These are phyloP conservation scores for Mycena vulgaris DNA, from an alignment of 768 basidiomycete genomes.

Conservation along the genomic window DNA sequence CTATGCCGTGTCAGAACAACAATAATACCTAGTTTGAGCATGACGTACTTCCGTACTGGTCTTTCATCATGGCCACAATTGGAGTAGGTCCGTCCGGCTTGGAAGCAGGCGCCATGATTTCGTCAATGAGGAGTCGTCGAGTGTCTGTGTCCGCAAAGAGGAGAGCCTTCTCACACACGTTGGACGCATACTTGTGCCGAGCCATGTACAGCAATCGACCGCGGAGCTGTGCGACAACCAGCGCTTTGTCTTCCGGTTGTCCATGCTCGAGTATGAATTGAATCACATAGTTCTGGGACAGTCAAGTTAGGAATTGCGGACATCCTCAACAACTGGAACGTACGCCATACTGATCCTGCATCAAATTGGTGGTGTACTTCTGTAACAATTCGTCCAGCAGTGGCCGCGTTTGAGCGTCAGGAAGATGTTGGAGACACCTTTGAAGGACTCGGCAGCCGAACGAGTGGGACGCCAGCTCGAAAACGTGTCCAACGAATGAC, in stretches of 20 bases:
- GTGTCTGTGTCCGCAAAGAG: constrained; percentile 74
- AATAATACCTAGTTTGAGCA: not conserved
- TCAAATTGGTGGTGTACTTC: constrained; percentile 76
- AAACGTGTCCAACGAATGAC: constrained; percentile 83
- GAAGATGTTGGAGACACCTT: constrained; percentile 89
- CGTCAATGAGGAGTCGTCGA: constrained; percentile 82
- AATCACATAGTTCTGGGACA: constrained; percentile 89
- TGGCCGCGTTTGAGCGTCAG: constrained; percentile 74
- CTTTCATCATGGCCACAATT: constrained; percentile 85
- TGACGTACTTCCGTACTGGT: constrained; percentile 88
- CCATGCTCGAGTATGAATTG: constrained; percentile 94
- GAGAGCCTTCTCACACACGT: constrained; percentile 95
- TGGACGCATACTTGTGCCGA: constrained; percentile 94
- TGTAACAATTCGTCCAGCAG: constrained; percentile 87
- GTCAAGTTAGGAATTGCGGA: constrained; percentile 33
- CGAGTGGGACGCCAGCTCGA: constrained; percentile 87
- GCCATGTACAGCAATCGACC: constrained; percentile 87
- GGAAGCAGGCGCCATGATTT: constrained; percentile 73
- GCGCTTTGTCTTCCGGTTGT: constrained; percentile 73
- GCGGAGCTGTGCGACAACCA: constrained; percentile 77
- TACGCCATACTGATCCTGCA: constrained; percentile 94
- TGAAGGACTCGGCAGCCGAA: constrained; percentile 97
- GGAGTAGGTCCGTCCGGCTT: constrained; percentile 79
- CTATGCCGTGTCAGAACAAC: constrained; percentile 52
- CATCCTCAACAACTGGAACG: constrained; percentile 42